Conservation (phyloP, 106 monocot species). For the Dioscorea dumetorum region DNA sequence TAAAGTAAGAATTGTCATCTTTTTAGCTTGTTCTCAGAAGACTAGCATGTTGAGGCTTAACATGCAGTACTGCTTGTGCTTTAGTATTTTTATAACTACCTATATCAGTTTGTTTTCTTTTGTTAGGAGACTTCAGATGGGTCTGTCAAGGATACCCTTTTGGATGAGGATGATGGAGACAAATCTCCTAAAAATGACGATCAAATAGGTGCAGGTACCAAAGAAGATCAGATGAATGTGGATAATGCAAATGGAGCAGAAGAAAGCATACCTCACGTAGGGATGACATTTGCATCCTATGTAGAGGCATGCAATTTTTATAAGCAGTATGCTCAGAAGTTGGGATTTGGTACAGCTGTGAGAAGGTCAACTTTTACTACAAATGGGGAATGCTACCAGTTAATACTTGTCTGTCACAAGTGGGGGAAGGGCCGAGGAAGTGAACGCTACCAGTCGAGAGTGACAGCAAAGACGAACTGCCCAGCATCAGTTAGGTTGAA, state of each 20-base stretch:
- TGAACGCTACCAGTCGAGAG: slow-evolving; percentile 45
- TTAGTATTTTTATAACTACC: too few species aligned
- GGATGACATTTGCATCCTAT: slow-evolving; percentile 53
- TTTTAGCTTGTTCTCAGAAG: too few species aligned
- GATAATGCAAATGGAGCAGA: slow-evolving; percentile 11
- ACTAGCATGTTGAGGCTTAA: too few species aligned
- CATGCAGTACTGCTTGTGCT: too few species aligned
- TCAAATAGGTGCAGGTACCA: too few species aligned
- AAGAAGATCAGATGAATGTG: not conserved
- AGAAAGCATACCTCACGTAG: slow-evolving; percentile 34
- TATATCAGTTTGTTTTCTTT: too few species aligned
- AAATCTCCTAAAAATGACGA: too few species aligned
- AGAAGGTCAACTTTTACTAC: slow-evolving; percentile 47
- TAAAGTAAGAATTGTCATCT: too few species aligned
- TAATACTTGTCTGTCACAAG: slow-evolving; percentile 43
- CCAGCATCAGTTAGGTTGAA: slow-evolving; percentile 33
- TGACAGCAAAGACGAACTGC: slow-evolving; percentile 50
- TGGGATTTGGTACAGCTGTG: slow-evolving; percentile 46
- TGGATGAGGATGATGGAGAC: too few species aligned
- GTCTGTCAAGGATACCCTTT: too few species aligned
- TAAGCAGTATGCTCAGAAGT: slow-evolving; percentile 41
- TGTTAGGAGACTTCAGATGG: too few species aligned
- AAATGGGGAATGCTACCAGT: slow-evolving; percentile 28
- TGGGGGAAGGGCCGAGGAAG: slow-evolving; percentile 40
- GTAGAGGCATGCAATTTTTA: slow-evolving; percentile 50